These are phyloP conservation scores for Paramecium sonneborni DNA, from an alignment of 73 alveolate genomes.

Conservation along the genomic window DNA sequence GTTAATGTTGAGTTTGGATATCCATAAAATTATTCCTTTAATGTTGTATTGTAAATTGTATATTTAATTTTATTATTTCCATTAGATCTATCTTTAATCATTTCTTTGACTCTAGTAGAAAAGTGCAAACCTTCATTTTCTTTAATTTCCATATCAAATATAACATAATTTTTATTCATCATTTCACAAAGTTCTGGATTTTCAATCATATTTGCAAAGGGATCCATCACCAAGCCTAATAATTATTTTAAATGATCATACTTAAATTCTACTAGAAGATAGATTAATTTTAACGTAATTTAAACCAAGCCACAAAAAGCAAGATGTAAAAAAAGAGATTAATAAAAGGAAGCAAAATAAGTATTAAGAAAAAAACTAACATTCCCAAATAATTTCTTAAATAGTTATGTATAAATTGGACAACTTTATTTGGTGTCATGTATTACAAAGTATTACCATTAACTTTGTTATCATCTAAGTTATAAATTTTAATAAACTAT, in stretches of 20 bases:
- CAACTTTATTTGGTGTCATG: neutral
- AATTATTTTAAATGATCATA: neutral
- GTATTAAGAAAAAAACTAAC: neutral
- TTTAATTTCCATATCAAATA: constrained; percentile 5
- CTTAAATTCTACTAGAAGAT: neutral
- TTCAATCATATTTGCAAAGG: constrained; percentile 33
- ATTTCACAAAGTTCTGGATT: constrained; percentile 20
- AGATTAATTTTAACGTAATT: neutral
- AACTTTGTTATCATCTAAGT: constrained; percentile 7
- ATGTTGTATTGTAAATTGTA: neutral
- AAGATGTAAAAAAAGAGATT: neutral
- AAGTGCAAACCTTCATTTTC: neutral
- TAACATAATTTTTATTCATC: neutral
- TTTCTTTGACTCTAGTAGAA: neutral
- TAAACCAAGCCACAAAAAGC: neutral
- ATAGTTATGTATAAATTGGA: neutral
- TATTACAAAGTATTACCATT: neutral
- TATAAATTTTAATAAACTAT: neutral
- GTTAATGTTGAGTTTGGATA: neutral
- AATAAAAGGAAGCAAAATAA: neutral
- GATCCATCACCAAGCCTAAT: neutral
- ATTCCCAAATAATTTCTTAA: constrained; percentile 16
- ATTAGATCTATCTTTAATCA: constrained; percentile 27
- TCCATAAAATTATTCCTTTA: constrained; percentile 10
- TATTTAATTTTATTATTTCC: constrained; percentile 36